These are phyloP conservation scores for Fulvia fulva DNA, from an alignment of 2,329 filamentous ascomycete genomes.

Conservation along the genomic window DNA sequence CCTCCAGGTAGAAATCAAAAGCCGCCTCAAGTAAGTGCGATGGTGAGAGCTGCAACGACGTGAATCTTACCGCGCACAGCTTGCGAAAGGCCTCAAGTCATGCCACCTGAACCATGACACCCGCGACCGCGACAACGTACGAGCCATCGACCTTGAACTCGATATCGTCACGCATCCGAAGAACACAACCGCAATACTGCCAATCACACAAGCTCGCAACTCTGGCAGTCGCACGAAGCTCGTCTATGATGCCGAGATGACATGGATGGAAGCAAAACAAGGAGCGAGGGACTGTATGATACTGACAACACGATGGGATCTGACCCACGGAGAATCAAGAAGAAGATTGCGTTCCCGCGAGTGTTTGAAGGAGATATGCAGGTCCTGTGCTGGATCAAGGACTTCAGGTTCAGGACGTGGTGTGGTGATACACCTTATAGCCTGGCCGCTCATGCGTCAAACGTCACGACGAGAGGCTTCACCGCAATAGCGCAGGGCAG, in stretches of 20 bases:
- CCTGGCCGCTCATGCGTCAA: slow-evolving; percentile 10
- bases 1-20: background rate
- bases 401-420: slow-evolving; percentile 12
- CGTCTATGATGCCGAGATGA: slow-evolving; percentile 5
- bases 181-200: slow-evolving; percentile 1
- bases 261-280: slow-evolving; percentile 7
- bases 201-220: slow-evolving; percentile 6
- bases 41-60: too few species aligned
- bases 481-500: slow-evolving; percentile 13
- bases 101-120: slow-evolving; percentile 3
- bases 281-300: slow-evolving; percentile 6
- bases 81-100: slow-evolving; percentile 8
- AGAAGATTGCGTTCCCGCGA: slow-evolving; percentile 1
- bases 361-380: background rate
- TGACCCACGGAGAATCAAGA: slow-evolving; percentile 1
- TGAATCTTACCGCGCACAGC: too few species aligned
- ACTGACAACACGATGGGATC: slow-evolving; percentile 4
- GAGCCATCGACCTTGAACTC: slow-evolving; percentile 7
- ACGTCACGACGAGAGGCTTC: slow-evolving; percentile 14
- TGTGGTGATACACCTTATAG: slow-evolving; percentile 1
- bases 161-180: slow-evolving; percentile 4
- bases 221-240: slow-evolving; percentile 3
- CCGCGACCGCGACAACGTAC: slow-evolving; percentile 1
- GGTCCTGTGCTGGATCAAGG: slow-evolving; percentile 13
- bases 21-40: background rate